A percentile compares a stretch with the other conserved stretches of the same genome.
These are phyloP conservation scores for Chalciporus pseudorubinellus DNA, from an alignment of 768 basidiomycete species.

Conservation along the genomic window DNA sequence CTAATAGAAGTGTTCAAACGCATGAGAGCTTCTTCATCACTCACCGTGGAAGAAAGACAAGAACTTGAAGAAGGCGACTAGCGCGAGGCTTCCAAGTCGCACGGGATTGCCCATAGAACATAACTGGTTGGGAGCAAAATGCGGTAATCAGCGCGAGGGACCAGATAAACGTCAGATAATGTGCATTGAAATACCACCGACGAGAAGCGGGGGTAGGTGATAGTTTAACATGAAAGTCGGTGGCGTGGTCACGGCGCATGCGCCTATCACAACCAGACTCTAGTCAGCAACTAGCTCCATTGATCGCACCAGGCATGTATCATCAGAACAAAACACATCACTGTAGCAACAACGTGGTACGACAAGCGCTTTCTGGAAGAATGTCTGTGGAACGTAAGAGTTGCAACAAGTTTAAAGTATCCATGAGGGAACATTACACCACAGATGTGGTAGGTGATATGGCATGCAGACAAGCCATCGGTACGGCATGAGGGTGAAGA, in stretches of 20 bases:
- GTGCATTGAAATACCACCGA: too few relatives aligned
- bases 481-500: conserved; percentile 21
- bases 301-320: conserved; percentile 7
- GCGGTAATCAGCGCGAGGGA: too few relatives aligned
- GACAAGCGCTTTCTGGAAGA: not conserved
- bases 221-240: too few relatives aligned
- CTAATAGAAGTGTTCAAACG: not conserved
- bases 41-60: not conserved
- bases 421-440: conserved; percentile 23
- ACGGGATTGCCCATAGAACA: not conserved
- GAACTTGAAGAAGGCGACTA: not conserved
- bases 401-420: conserved; percentile 1
- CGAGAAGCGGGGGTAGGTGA: too few relatives aligned
- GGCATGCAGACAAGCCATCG: conserved; percentile 14
- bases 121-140: not conserved
- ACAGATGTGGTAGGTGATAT: conserved; percentile 10
- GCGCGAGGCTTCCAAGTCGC: not conserved
- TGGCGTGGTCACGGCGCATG: not conserved
- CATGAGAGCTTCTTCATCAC: not conserved
- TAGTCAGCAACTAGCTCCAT: conserved; percentile 1
- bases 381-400: conserved; percentile 7
- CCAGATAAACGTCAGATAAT: too few relatives aligned
- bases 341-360: conserved; percentile 2
- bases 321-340: conserved; percentile 1
- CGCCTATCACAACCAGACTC: not conserved